Conservation (phyloP, 768 basidiomycete species). For the Psilocybe cyanescens region DNA sequence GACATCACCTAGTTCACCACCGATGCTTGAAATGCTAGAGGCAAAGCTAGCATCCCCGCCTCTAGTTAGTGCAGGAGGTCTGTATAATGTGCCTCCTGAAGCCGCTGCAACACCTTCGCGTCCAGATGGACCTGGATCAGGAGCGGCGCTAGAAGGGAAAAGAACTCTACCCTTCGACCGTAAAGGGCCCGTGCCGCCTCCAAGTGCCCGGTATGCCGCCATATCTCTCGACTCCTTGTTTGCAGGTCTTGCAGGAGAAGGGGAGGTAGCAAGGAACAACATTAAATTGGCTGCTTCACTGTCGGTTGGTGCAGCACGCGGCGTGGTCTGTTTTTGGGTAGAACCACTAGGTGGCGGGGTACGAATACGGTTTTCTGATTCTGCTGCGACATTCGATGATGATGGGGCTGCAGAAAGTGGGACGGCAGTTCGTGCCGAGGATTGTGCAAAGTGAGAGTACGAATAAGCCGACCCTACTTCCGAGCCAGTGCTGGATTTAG, state of each 20-base stretch:
- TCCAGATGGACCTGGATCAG: slow-evolving; percentile 25
- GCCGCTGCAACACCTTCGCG: slow-evolving; percentile 8
- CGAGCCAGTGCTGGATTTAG: slow-evolving; percentile 73
- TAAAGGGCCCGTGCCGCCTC: slow-evolving; percentile 45
- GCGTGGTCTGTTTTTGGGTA: slow-evolving; percentile 38
- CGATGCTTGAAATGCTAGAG: slow-evolving; percentile 46
- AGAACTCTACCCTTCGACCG: slow-evolving; percentile 72
- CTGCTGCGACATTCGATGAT: slow-evolving; percentile 31
- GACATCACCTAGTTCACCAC: slow-evolving; percentile 31
- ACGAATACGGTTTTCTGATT: slow-evolving; percentile 35
- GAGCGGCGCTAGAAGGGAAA: slow-evolving; percentile 51
- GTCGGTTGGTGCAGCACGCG: slow-evolving; percentile 63
- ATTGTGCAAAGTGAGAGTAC: slow-evolving; percentile 67
- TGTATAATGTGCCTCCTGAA: not conserved
- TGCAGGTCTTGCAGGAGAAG: slow-evolving; percentile 71
- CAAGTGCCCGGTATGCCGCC: slow-evolving; percentile 59
- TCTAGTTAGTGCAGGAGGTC: slow-evolving; percentile 27
- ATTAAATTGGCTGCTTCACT: slow-evolving; percentile 88
- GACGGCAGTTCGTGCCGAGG: slow-evolving; percentile 59
- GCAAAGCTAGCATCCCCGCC: slow-evolving; percentile 46
- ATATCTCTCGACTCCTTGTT: slow-evolving; percentile 58
- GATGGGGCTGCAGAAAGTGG: slow-evolving; percentile 46
- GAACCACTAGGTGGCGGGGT: slow-evolving; percentile 41
- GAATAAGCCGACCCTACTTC: slow-evolving; percentile 67
- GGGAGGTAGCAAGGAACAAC: slow-evolving; percentile 84